These are phyloP conservation scores for Sabuloglossum arenarium DNA, from an alignment of 495 filamentous ascomycete genomes.

Conservation along the genomic window DNA sequence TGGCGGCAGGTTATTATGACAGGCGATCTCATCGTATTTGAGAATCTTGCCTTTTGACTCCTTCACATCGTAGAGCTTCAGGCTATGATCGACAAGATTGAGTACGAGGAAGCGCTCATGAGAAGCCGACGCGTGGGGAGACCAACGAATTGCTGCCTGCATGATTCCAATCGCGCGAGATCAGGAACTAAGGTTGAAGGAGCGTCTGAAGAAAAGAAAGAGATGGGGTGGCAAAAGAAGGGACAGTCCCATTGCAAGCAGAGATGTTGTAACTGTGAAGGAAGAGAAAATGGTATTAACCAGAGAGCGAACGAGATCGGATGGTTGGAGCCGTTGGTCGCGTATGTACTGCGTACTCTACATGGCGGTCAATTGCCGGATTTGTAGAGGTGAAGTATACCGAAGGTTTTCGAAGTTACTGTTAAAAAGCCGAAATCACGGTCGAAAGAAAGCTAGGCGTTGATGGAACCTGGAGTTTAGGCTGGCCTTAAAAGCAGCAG, in stretches of 20 bases:
- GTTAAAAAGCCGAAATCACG: too few species aligned
- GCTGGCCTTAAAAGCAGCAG: neutral
- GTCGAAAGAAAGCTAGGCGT: too few species aligned
- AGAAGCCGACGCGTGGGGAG: slow-evolving; percentile 44
- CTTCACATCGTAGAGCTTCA: slow-evolving; percentile 58
- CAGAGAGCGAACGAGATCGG: too few species aligned
- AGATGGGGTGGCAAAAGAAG: neutral
- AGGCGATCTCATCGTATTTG: slow-evolving; percentile 44
- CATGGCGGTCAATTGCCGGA: too few species aligned
- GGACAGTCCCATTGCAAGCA: neutral
- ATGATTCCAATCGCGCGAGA: slow-evolving; percentile 17
- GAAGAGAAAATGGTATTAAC: neutral
- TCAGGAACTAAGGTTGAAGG: neutral
- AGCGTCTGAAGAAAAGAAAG: neutral
- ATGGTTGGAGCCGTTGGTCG: too few species aligned
- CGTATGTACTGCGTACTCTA: too few species aligned
- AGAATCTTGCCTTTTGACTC: slow-evolving; percentile 34
- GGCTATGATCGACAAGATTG: slow-evolving; percentile 58
- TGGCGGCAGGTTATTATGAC: slow-evolving; percentile 60
- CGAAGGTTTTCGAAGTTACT: too few species aligned
- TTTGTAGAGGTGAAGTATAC: too few species aligned
- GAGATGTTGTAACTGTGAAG: neutral
- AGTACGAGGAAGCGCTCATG: slow-evolving; percentile 60
- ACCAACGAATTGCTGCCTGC: slow-evolving; percentile 73
- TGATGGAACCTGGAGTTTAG: too few species aligned